Conservation (phyloP, 2,329 filamentous ascomycete species). For the Penicillium decumbens region DNA sequence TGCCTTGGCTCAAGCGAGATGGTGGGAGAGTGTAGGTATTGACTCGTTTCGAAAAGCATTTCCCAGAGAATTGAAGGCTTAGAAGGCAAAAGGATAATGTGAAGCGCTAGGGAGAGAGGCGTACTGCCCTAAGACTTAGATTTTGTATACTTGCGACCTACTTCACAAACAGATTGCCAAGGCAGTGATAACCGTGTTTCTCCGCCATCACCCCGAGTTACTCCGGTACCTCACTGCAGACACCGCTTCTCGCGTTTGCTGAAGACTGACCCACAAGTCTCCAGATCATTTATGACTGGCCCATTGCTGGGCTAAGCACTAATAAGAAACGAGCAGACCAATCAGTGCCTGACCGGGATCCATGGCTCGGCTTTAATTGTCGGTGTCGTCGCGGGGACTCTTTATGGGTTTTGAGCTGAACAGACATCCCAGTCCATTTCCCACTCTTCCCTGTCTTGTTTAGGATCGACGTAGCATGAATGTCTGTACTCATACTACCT, state of each 20-base stretch:
- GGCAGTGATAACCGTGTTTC: too few species aligned
- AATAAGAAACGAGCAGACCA: conserved; percentile 4
- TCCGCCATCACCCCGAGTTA: too few species aligned
- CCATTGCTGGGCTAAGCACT: conserved; percentile 7
- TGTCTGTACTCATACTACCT: conserved; percentile 6
- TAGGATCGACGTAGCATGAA: conserved; percentile 13
- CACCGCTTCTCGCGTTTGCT: conserved; percentile 21
- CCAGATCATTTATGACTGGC: conserved; percentile 11
- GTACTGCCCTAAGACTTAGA: too few species aligned
- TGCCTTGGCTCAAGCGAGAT: too few species aligned
- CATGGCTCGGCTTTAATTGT: conserved; percentile 17
- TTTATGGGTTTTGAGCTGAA: neutral
- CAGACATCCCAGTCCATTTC: neutral
- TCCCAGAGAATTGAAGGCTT: too few species aligned
- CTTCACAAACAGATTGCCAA: too few species aligned
- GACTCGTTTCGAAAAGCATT: too few species aligned
- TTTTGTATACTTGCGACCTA: too few species aligned
- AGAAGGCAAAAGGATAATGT: too few species aligned
- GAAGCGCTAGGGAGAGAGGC: too few species aligned
- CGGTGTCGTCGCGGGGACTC: conserved; percentile 15
- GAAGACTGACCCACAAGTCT: neutral
- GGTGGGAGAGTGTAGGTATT: too few species aligned
- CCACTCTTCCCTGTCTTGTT: conserved; percentile 7
- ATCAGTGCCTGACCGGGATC: conserved; percentile 11
- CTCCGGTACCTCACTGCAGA: conserved; percentile 1